Conservation (phyloP, 768 basidiomycete genomes). For the Mrakia gelida region DNA sequence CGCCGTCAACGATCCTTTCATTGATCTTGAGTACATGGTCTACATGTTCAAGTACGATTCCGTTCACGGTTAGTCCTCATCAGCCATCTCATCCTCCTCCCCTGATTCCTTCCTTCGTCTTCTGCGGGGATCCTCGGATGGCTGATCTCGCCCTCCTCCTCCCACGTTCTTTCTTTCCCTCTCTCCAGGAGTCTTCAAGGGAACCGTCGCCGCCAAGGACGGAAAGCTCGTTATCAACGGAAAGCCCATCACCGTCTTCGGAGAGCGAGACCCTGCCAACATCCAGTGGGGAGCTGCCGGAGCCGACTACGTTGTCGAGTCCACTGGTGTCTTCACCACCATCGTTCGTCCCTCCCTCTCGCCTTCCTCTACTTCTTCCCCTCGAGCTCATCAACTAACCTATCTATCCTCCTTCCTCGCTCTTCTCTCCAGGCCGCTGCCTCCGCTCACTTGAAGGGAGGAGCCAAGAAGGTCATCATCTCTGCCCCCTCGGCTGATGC, state of each 20-base stretch:
- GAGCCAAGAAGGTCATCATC: slow-evolving; percentile 99
- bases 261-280: slow-evolving; percentile 77
- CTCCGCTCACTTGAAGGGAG: slow-evolving; percentile 87
- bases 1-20: slow-evolving; percentile 97
- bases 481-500: slow-evolving; percentile 76
- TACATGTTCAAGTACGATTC: slow-evolving; percentile 84
- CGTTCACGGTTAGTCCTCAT: slow-evolving; percentile 43
- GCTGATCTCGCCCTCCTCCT: background rate
- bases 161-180: background rate
- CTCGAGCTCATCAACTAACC: background rate
- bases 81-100: background rate
- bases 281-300: slow-evolving; percentile 78
- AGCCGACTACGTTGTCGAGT: slow-evolving; percentile 92
- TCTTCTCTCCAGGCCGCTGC: slow-evolving; percentile 53
- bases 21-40: slow-evolving; percentile 95
- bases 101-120: background rate
- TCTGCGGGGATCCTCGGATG: too few species aligned
- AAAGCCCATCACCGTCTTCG: slow-evolving; percentile 69
- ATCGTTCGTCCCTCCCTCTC: slow-evolving; percentile 18
- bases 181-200: slow-evolving; percentile 59
- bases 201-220: slow-evolving; percentile 70
- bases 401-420: background rate
- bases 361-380: background rate
- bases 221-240: slow-evolving; percentile 85
- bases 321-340: slow-evolving; percentile 53